These are phyloP conservation scores for Kodamaea arcana DNA, from an alignment of 1,139 yeast species.

Conservation along the genomic window DNA sequence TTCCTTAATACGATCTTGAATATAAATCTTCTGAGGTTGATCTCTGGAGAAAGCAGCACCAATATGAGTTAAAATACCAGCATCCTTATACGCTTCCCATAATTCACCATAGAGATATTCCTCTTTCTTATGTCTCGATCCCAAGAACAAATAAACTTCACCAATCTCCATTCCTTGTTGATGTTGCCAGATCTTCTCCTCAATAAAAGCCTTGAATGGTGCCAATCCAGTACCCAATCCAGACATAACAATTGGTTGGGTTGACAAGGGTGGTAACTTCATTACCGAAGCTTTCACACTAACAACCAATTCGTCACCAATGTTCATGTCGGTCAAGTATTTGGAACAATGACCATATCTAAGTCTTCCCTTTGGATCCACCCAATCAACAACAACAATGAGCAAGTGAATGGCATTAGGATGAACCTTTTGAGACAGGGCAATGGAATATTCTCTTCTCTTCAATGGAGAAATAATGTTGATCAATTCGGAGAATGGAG, in stretches of 20 bases:
- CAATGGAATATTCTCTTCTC: conserved; percentile 98
- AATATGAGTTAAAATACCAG: conserved; percentile 87
- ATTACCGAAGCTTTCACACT: conserved; percentile 95
- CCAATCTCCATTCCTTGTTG: conserved; percentile 89
- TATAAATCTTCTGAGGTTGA: conserved; percentile 90
- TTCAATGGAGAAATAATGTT: conserved; percentile 79
- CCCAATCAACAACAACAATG: conserved; percentile 96
- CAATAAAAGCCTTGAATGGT: conserved; percentile 95
- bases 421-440: conserved; percentile 90
- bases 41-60: conserved; percentile 99
- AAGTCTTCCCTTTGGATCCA: conserved; percentile 77
- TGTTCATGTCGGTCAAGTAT: conserved; percentile 69
- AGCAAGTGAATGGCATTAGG: conserved; percentile 87
- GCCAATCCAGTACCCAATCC: conserved; percentile 98
- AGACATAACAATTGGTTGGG: conserved; percentile 92
- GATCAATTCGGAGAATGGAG: conserved; percentile 67
- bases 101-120: conserved; percentile 95
- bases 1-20: conserved; percentile 89
- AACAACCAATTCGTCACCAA: conserved; percentile 87
- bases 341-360: conserved; percentile 95
- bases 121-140: conserved; percentile 94
- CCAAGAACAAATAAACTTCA: conserved; percentile 81
- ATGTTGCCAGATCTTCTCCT: conserved; percentile 92
- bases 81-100: conserved; percentile 94
- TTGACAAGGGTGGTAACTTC: conserved; percentile 86